Evolutionary conservation across 805 yeast genomes (phyloP), one percentile per base, ranked within the genome.

Genomic region (Pichia occidentalis): DNA sequence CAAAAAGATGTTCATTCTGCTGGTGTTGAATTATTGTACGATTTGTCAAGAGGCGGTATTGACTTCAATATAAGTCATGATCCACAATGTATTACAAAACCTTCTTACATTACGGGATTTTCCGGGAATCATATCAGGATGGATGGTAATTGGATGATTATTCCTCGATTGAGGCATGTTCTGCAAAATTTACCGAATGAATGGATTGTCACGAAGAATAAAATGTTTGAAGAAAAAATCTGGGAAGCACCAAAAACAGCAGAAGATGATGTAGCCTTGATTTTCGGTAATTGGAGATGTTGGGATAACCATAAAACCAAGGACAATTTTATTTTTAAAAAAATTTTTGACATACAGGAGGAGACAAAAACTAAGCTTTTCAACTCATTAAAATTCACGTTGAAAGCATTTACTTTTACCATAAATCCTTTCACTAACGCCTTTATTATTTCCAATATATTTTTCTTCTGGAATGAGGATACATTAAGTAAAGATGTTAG

Each of bases 71-170:
- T 87, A 29, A 77, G 77, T 34, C 84, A 84, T 45, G 97, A 92
- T 51, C 94, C 97, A 0, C 77, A 85, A 5, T 95, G 87, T 14
- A 70, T 90, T 36, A 88, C 97, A 1, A 80, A 86, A 36, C 96
- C 97, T 0, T 81, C 96, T 0, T 79, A 83, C 49, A 75, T 86
- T 22, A 72, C 85, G 33, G 67, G 95, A 37, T 71, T 87, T 3
- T 71, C 80, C 2, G 67, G 70, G 14, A 72, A 77, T 18, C 97
- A 88, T 59, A 76, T 86, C 2, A 66, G 98, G 46, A 74, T 80
- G 18, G 75, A 77, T 43, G 85, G 86, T 48, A 77, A 94, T 50
- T 92, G 98, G 98, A 83, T 85, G 50, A 71, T 88, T 16, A 65
- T 85, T 29, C 76, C 86, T 2, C 68, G 95, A 25, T 59, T 92